Base-by-base conservation (phyloP, 2,329 filamentous ascomycete species). In the Aspergillus quadricinctus region DNA sequence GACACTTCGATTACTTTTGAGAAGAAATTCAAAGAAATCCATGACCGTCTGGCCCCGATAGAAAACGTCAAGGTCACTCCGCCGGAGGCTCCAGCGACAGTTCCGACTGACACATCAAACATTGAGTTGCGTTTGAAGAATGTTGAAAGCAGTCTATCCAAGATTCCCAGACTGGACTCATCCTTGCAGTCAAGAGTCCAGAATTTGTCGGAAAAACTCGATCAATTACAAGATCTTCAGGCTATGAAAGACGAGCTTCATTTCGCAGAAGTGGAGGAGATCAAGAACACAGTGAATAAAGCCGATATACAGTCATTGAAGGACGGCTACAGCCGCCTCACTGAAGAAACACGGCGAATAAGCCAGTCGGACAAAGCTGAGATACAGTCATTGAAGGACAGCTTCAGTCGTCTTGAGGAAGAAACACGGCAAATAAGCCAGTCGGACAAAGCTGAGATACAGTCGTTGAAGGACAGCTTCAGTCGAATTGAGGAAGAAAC, bases 231-330 rank as follows among this genome's bases (percentile, higher is more conserved):
- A 10, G 37, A 55, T 19, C 21, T 69, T 11, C 57, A 62, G 21
- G 41, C 54, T 2, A 59, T 61, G 37, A 65, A 66, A 57, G 64
- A 69, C 46, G 60, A 66, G 11, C 19, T 68, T 1, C 52, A 60
- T 11, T 58, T 61, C 17, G 53, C 61, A 5, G 57, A 60, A 14
- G 52, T 67, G 21, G 64, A 69, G 19, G 54, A 66, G 0, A 29
- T 64, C 3, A 56, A 60, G 27, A 52, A 53, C 7, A 28, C 64
- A 21, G 52, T 31, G 43, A 49, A 49, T 37, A 54, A 49, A 37
- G 55, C 21, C 52, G 54, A 50, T 48, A 46, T 31, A 27, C 25
- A 27, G 25, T 27, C 25, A 27, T 27, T 46, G 43, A 46, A 46
- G 43, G 43, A 23, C 19, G 10, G 19, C 21, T 46, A n/a, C n/a